Percentiles rank a stretch among this genome's conserved stretches.
Evolutionary conservation across 805 yeast species (phyloP).

Genomic region (Brettanomyces custersianus): DNA sequence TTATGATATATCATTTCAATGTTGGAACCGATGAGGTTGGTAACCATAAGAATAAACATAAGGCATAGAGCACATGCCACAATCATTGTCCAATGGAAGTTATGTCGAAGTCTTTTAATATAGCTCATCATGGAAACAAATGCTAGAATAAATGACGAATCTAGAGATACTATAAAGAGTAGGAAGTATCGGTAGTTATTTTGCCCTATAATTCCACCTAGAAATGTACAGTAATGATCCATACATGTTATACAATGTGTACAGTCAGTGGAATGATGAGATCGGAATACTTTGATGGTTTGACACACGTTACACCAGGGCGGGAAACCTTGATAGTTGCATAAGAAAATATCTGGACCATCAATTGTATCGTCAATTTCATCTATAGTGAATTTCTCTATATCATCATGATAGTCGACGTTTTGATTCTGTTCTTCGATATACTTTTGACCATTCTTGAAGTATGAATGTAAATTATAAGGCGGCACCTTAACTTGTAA

Average conservation of each 20-base stretch:
- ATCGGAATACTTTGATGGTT: slow-evolving; percentile 54
- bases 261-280: slow-evolving; percentile 57
- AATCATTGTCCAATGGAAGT: slow-evolving; percentile 17
- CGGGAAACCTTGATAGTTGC: slow-evolving; percentile 70
- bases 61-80: slow-evolving; percentile 34
- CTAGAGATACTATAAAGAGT: slow-evolving; percentile 36
- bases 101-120: slow-evolving; percentile 10
- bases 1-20: slow-evolving; percentile 36
- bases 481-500: slow-evolving; percentile 30
- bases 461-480: slow-evolving; percentile 20
- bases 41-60: slow-evolving; percentile 36
- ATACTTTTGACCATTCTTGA: slow-evolving; percentile 11
- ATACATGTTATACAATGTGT: slow-evolving; percentile 58
- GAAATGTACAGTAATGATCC: slow-evolving; percentile 81
- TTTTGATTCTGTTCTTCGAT: slow-evolving; percentile 4
- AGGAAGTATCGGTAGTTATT: slow-evolving; percentile 53
- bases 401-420: no score
- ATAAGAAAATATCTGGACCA: slow-evolving; percentile 53
- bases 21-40: slow-evolving; percentile 30
- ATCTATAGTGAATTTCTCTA: no score
- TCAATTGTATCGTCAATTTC: no score
- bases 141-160: slow-evolving; percentile 26
- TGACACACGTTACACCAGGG: slow-evolving; percentile 64
- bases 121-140: slow-evolving; percentile 13
- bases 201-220: slow-evolving; percentile 66